Evolutionary conservation across 2,329 filamentous ascomycete genomes (phyloP).

Genomic region (Paracamarosporium sp.): DNA sequence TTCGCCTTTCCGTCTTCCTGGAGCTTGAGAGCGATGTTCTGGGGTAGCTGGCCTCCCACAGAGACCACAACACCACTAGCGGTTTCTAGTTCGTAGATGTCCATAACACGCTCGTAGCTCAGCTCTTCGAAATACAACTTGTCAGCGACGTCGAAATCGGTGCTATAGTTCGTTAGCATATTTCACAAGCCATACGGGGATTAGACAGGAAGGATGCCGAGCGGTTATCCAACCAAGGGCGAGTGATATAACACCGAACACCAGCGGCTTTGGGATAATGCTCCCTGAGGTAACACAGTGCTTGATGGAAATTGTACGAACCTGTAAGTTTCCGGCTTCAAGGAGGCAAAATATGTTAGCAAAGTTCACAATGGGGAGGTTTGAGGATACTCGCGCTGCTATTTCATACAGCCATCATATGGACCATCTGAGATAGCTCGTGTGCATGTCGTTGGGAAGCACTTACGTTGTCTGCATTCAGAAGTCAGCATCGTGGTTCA

Average conservation of each 20-base stretch:
- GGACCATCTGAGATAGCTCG: too few relatives aligned
- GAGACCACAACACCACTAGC: slow-evolving; percentile 91
- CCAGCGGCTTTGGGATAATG: background rate
- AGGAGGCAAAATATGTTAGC: background rate
- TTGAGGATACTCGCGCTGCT: too few relatives aligned
- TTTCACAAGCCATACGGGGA: background rate
- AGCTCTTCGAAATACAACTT: slow-evolving; percentile 97
- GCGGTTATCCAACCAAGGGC: background rate
- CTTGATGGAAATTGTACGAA: background rate
- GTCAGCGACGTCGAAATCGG: slow-evolving; percentile 89
- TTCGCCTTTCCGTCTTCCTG: slow-evolving; percentile 91
- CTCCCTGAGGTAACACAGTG: background rate
- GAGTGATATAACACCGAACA: background rate
- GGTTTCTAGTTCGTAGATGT: slow-evolving; percentile 93
- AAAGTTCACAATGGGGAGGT: background rate
- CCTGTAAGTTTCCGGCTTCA: background rate
- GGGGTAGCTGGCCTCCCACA: slow-evolving; percentile 92
- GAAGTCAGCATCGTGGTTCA: too few relatives aligned
- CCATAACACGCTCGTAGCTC: slow-evolving; percentile 97
- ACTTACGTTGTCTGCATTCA: background rate
- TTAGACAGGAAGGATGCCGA: background rate
- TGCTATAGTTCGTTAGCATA: slow-evolving; percentile 55
- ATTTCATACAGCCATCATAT: too few relatives aligned
- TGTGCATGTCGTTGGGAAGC: too few relatives aligned
- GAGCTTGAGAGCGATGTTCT: slow-evolving; percentile 94